Evolutionary conservation across 176 grass and related monocot genomes (phyloP).

Genomic region (Saccharum officinarum): DNA sequence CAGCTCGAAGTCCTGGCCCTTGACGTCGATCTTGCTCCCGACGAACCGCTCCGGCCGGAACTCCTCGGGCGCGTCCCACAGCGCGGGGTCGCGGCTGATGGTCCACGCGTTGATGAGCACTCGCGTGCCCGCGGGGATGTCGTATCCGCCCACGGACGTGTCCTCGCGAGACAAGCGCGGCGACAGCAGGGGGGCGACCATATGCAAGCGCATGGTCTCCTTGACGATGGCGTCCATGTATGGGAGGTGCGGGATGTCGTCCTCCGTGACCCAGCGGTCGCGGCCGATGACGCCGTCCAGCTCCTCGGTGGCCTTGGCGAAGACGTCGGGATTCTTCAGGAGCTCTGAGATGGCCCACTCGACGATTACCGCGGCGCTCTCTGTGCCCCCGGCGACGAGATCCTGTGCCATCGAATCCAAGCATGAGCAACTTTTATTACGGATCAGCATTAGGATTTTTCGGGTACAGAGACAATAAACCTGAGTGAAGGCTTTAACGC

Average conservation of each 20-base stretch:
- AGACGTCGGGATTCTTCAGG: slow-evolving; percentile 35
- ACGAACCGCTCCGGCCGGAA: slow-evolving; percentile 53
- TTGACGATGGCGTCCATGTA: slow-evolving; percentile 61
- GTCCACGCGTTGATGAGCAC: slow-evolving; percentile 57
- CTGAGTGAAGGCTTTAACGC: slow-evolving; percentile 62
- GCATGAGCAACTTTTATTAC: neutral
- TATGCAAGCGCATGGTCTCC: slow-evolving; percentile 66
- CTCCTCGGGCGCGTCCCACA: slow-evolving; percentile 55
- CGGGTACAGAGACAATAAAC: neutral
- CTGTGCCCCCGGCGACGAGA: slow-evolving; percentile 53
- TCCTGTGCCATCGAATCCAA: slow-evolving; percentile 24
- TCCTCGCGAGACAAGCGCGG: slow-evolving; percentile 47
- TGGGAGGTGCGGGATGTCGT: slow-evolving; percentile 38
- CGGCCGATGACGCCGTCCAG: slow-evolving; percentile 56
- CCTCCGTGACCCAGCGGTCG: slow-evolving; percentile 49
- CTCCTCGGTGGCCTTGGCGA: slow-evolving; percentile 64
- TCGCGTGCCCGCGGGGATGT: slow-evolving; percentile 44
- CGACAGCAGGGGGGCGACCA: slow-evolving; percentile 38
- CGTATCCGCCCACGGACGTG: slow-evolving; percentile 35
- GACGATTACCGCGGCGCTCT: slow-evolving; percentile 47
- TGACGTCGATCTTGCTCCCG: slow-evolving; percentile 51
- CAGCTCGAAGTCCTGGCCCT: slow-evolving; percentile 63
- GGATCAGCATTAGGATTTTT: no score
- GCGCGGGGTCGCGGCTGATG: slow-evolving; percentile 51
- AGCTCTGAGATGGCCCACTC: slow-evolving; percentile 68